These are phyloP conservation scores for Serpula lacrymans DNA, from an alignment of 768 basidiomycete species.

Conservation along the genomic window DNA sequence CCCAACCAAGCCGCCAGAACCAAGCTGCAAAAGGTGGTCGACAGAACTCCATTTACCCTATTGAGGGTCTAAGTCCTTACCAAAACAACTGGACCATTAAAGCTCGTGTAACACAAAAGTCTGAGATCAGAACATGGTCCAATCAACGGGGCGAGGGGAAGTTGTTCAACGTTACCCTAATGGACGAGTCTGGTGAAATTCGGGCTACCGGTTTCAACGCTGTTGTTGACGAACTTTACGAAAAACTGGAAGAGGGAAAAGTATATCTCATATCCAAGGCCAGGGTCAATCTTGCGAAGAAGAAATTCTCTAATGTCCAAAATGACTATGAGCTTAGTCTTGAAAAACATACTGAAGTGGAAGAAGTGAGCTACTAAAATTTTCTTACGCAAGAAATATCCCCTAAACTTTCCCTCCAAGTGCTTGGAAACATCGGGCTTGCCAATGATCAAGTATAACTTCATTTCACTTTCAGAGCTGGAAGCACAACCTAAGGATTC, in stretches of 20 bases:
- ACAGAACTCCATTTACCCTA: conserved; percentile 59
- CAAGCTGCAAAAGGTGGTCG: conserved; percentile 19
- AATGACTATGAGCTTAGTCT: conserved; percentile 93
- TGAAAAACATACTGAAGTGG: conserved; percentile 80
- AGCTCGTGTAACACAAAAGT: conserved; percentile 86
- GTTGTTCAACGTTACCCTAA: conserved; percentile 86
- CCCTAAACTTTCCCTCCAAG: conserved; percentile 37
- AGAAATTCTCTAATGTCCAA: conserved; percentile 85
- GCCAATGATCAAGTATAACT: conserved; percentile 83
- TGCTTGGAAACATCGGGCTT: conserved; percentile 75
- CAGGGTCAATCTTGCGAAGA: conserved; percentile 92
- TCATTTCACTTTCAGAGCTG: conserved; percentile 62
- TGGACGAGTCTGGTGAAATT: conserved; percentile 95
- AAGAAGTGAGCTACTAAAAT: conserved; percentile 54
- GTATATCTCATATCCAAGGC: conserved; percentile 91
- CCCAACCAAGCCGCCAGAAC: conserved; percentile 7
- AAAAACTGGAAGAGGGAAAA: conserved; percentile 86
- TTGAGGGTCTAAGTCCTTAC: conserved; percentile 93
- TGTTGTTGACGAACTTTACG: conserved; percentile 77
- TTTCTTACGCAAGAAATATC: background rate
- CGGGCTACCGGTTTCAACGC: conserved; percentile 88
- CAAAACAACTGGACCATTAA: conserved; percentile 99
- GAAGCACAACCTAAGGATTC: conserved; percentile 70
- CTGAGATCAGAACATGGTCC: conserved; percentile 86
- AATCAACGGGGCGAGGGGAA: conserved; percentile 92